These are phyloP conservation scores for Stagonosporopsis chrysanthemi DNA, from an alignment of 2,329 filamentous ascomycete species.

Conservation along the genomic window DNA sequence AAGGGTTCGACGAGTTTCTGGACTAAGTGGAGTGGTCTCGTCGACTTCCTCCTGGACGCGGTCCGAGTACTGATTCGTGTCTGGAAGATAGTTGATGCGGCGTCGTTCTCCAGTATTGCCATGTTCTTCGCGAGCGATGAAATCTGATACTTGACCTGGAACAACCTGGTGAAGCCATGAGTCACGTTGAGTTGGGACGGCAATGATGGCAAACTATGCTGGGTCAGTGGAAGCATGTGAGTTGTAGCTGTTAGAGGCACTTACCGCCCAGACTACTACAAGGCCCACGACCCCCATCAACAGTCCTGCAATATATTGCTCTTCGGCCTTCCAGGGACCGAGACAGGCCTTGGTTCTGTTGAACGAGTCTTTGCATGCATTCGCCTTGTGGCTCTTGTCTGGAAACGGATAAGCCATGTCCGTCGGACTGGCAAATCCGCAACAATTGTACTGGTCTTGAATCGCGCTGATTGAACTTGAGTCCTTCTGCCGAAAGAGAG, in stretches of 20 bases:
- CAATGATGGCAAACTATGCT: slow-evolving; percentile 41
- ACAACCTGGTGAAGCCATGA: slow-evolving; percentile 44
- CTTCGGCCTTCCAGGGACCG: slow-evolving; percentile 63
- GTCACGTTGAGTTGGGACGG: slow-evolving; percentile 37
- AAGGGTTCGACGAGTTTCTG: slow-evolving; percentile 26
- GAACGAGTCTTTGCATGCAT: slow-evolving; percentile 58
- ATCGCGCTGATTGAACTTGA: slow-evolving; percentile 62
- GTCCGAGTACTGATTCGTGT: slow-evolving; percentile 40
- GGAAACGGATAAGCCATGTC: slow-evolving; percentile 72
- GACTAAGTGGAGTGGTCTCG: slow-evolving; percentile 7
- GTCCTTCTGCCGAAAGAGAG: slow-evolving; percentile 62
- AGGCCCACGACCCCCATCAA: slow-evolving; percentile 59
- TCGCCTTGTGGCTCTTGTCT: slow-evolving; percentile 35
- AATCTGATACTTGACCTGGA: slow-evolving; percentile 42
- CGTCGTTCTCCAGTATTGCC: slow-evolving; percentile 29
- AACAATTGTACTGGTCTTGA: slow-evolving; percentile 72
- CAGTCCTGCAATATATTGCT: slow-evolving; percentile 62
- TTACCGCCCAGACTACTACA: slow-evolving; percentile 42
- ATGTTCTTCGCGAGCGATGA: slow-evolving; percentile 41
- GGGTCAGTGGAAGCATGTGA: neutral
- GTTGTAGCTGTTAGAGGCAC: neutral
- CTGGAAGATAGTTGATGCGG: slow-evolving; percentile 43
- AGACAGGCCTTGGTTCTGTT: slow-evolving; percentile 59
- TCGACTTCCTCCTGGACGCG: slow-evolving; percentile 37
- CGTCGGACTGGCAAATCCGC: slow-evolving; percentile 64